Conservation (phyloP, 148 eudicot genomes). For the Mesembryanthemum crystallinum region DNA sequence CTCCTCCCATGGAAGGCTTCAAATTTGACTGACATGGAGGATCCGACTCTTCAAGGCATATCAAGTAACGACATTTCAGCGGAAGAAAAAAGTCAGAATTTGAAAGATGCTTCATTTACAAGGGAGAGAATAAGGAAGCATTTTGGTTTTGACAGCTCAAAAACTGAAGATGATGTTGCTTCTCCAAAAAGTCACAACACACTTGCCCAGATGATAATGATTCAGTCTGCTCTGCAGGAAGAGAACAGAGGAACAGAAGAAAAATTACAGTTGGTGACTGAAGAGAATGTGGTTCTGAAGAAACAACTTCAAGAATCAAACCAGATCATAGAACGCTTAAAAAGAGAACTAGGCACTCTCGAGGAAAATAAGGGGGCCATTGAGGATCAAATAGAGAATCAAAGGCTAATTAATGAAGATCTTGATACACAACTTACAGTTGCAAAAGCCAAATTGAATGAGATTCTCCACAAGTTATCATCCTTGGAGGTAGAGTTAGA, state of each 20-base stretch:
- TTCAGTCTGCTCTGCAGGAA: constrained; percentile 33
- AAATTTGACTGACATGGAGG: not conserved
- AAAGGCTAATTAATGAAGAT: constrained; percentile 69
- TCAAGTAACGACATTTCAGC: constrained; percentile 2
- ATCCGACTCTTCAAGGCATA: constrained; percentile 21
- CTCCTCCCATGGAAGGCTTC: constrained; percentile 63
- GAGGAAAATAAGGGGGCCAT: constrained; percentile 43
- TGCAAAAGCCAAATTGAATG: constrained; percentile 52
- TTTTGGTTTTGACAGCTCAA: constrained; percentile 32
- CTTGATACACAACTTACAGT: constrained; percentile 65
- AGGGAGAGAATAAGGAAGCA: constrained; percentile 35
- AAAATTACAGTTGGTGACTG: constrained; percentile 28
- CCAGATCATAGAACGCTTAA: constrained; percentile 35
- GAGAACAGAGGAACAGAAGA: constrained; percentile 34
- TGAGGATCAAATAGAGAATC: constrained; percentile 69
- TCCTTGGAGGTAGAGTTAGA: constrained; percentile 76
- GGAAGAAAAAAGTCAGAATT: constrained; percentile 4
- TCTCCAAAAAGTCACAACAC: constrained; percentile 32
- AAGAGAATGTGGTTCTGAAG: constrained; percentile 31
- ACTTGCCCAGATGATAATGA: constrained; percentile 41
- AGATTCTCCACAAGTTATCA: constrained; percentile 54
- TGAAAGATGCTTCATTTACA: constrained; percentile 23
- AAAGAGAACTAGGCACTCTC: constrained; percentile 38
- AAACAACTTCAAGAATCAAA: constrained; percentile 43
- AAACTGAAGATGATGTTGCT: constrained; percentile 26